Evolutionary conservation across 306 rosid species (phyloP).

Genomic region (Purshia tridentata): DNA sequence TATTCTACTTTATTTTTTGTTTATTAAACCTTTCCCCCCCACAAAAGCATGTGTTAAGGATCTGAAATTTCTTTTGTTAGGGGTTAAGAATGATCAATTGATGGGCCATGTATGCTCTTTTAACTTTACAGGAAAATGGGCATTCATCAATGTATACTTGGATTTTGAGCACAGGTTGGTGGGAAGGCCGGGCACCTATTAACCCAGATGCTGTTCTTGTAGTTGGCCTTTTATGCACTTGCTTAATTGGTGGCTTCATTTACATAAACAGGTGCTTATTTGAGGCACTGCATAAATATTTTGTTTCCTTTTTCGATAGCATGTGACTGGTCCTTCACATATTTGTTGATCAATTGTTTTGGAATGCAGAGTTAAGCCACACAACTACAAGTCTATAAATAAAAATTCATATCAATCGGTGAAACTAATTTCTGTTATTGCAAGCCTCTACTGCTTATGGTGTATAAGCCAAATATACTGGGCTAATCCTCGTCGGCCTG

Average conservation of each 20-base stretch:
- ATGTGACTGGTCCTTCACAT: constrained; percentile 16
- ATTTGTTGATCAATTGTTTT: constrained; percentile 19
- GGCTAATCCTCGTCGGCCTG: constrained; percentile 63
- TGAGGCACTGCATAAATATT: not conserved
- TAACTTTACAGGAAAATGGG: constrained; percentile 73
- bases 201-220: constrained; percentile 80
- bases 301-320: constrained; percentile 8
- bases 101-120: constrained; percentile 1
- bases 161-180: constrained; percentile 97
- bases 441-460: constrained; percentile 72
- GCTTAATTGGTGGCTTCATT: constrained; percentile 64
- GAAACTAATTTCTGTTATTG: constrained; percentile 50
- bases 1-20: too few relatives aligned
- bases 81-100: constrained; percentile 6
- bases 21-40: too few relatives aligned
- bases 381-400: constrained; percentile 40
- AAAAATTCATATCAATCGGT: constrained; percentile 52
- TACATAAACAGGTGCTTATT: constrained; percentile 67
- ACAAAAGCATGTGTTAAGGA: not conserved
- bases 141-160: constrained; percentile 69
- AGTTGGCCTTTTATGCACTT: constrained; percentile 49
- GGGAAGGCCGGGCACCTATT: constrained; percentile 72
- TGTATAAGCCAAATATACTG: constrained; percentile 71
- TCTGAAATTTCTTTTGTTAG: not conserved
- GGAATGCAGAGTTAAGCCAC: constrained; percentile 52